Percentiles rank a stretch among this genome's conserved stretches.
phyloP scores from a whole-genome alignment of 73 alveolate species.

The Paramecium pentaurelia region DNA sequence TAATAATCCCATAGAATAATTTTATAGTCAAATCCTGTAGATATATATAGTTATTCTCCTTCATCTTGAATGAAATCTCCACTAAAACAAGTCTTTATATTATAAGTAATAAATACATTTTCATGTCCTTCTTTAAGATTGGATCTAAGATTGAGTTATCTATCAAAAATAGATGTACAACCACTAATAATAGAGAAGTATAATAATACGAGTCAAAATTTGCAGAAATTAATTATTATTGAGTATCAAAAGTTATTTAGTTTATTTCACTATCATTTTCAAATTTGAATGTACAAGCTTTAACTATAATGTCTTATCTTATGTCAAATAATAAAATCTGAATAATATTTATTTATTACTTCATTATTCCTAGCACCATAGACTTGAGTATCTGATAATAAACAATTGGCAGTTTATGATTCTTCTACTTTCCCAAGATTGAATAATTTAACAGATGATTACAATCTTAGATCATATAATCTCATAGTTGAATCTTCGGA shows the following conservation, averaged over 20 bases:
- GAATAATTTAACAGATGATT: constrained; percentile 38
- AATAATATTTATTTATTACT: not conserved
- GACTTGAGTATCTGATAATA: not conserved
- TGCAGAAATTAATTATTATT: not conserved
- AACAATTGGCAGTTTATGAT: constrained; percentile 20
- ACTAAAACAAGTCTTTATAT: constrained; percentile 17
- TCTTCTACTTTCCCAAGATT: not conserved
- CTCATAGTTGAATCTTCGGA: constrained; percentile 45
- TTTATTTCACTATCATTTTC: not conserved
- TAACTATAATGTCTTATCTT: not conserved
- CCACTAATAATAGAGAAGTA: constrained; percentile 10
- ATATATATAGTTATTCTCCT: not conserved
- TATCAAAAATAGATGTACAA: not conserved
- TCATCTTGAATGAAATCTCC: not conserved
- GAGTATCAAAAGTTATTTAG: not conserved
- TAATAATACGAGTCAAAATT: constrained; percentile 17
- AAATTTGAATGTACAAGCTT: not conserved
- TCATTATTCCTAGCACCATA: constrained; percentile 21
- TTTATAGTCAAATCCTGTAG: constrained; percentile 36
- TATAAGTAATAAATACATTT: not conserved
- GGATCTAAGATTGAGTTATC: not conserved
- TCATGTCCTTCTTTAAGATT: not conserved
- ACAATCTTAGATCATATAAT: constrained; percentile 36
- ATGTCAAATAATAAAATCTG: not conserved
- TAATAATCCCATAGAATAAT: not conserved